phyloP scores from a whole-genome alignment of 176 grass and related monocot species.

The Carex scoparia region DNA sequence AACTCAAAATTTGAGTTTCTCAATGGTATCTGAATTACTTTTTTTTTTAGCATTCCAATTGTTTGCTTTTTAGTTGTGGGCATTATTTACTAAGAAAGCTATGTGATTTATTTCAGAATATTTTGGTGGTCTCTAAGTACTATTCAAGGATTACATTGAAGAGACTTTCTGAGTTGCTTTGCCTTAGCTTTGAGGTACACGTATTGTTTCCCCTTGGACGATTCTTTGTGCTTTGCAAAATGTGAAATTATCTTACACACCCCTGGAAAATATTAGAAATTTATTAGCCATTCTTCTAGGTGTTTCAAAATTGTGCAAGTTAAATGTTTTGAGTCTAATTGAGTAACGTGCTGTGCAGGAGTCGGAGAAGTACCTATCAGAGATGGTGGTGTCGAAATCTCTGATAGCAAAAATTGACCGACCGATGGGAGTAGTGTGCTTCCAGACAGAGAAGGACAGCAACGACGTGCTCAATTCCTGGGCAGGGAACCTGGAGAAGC shows the following conservation, averaged over 20 bases:
- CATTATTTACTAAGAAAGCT: not conserved
- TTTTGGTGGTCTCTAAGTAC: constrained; percentile 92
- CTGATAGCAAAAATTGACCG: constrained; percentile 88
- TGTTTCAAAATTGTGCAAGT: not conserved
- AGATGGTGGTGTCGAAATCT: constrained; percentile 87
- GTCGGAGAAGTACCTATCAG: constrained; percentile 83
- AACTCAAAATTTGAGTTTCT: too few relatives aligned
- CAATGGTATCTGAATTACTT: too few relatives aligned
- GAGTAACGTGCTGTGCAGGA: constrained; percentile 41
- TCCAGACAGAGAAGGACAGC: constrained; percentile 66
- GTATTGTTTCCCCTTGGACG: not conserved
- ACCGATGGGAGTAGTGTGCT: constrained; percentile 62
- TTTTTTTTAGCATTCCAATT: not conserved
- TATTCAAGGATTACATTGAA: constrained; percentile 95
- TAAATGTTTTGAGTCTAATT: too few relatives aligned
- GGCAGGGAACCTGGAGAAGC: constrained; percentile 80
- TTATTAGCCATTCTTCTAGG: not conserved
- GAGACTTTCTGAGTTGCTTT: constrained; percentile 75
- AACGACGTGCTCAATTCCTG: constrained; percentile 71
- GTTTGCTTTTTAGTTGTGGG: not conserved
- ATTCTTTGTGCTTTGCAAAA: not conserved
- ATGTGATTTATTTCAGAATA: constrained; percentile 52
- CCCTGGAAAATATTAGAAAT: not conserved
- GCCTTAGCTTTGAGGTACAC: constrained; percentile 63
- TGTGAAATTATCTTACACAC: not conserved